Percentiles rank a stretch among this genome's conserved stretches.
These are phyloP conservation scores for Cordyceps fumosorosea DNA, from an alignment of 2,329 filamentous ascomycete species.

Conservation along the genomic window DNA sequence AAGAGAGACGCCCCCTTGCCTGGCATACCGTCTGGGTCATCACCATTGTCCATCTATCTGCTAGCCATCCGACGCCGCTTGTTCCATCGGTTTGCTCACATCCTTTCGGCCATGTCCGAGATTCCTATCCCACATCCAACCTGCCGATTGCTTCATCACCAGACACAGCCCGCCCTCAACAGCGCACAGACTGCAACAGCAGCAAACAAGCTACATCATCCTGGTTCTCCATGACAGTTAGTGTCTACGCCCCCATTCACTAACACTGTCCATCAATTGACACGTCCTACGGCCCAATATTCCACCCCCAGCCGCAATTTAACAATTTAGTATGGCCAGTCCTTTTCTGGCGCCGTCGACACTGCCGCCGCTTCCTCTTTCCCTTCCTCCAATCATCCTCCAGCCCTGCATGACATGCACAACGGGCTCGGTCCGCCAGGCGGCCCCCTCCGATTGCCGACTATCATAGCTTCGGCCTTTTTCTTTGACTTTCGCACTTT, in stretches of 20 bases:
- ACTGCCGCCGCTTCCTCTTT: neutral
- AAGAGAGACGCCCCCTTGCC: neutral
- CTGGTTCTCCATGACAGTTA: neutral
- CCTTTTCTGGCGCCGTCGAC: neutral
- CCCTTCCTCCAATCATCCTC: neutral
- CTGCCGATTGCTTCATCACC: neutral
- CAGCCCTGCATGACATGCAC: neutral
- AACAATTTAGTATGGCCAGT: neutral
- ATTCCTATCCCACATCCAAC: neutral
- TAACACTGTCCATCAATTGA: neutral
- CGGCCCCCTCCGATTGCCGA: slow-evolving; percentile 7
- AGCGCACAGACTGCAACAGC: neutral
- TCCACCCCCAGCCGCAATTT: slow-evolving; percentile 2
- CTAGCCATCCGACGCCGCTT: neutral
- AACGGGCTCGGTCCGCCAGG: neutral
- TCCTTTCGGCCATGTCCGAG: neutral
- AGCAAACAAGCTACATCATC: neutral
- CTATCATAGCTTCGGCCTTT: neutral
- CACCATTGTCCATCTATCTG: neutral
- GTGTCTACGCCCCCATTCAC: neutral
- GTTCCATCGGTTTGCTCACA: neutral
- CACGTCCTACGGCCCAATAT: neutral
- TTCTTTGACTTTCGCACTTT: neutral
- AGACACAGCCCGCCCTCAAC: neutral
- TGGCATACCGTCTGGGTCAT: neutral